phyloP scores from a whole-genome alignment of 129 eudicot genomes.

The Flaveria trinervia region DNA sequence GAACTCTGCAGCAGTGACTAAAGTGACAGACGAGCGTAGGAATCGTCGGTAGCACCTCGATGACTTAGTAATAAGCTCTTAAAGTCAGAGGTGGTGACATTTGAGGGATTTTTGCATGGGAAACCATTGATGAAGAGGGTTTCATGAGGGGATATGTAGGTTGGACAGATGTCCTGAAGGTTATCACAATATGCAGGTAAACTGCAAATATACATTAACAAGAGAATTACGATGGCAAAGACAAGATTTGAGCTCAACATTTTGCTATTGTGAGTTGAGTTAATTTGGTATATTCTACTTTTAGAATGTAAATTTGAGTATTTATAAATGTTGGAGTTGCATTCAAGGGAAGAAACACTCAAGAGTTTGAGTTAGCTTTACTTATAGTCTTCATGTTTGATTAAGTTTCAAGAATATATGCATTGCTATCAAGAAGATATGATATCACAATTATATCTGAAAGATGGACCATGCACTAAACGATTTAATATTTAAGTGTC shows the following conservation, averaged over 20 bases:
- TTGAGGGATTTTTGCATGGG: constrained; percentile 75
- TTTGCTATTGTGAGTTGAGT: constrained; percentile 18
- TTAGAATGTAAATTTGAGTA: constrained; percentile 13
- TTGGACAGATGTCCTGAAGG: constrained; percentile 73
- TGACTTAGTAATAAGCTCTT: constrained; percentile 46
- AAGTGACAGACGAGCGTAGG: constrained; percentile 46
- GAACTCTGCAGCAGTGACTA: constrained; percentile 61
- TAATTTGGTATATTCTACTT: constrained; percentile 2
- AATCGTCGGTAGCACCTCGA: constrained; percentile 50
- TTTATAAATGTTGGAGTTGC: constrained; percentile 40
- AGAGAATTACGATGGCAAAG: constrained; percentile 5
- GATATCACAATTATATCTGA: constrained; percentile 21
- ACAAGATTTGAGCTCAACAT: constrained; percentile 32
- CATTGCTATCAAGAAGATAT: constrained; percentile 46
- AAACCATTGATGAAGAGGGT: constrained; percentile 65
- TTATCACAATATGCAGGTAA: constrained; percentile 51
- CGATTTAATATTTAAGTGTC: too few species aligned
- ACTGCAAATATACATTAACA: constrained; percentile 26
- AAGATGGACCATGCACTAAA: not conserved
- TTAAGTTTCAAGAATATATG: constrained; percentile 47
- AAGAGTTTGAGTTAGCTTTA: constrained; percentile 75
- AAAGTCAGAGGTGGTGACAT: constrained; percentile 67
- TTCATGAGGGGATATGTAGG: constrained; percentile 37
- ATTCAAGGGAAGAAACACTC: constrained; percentile 42
- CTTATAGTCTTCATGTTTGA: constrained; percentile 49